Conservation (phyloP, 345 rosid genomes). For the Eucalyptus victrix region DNA sequence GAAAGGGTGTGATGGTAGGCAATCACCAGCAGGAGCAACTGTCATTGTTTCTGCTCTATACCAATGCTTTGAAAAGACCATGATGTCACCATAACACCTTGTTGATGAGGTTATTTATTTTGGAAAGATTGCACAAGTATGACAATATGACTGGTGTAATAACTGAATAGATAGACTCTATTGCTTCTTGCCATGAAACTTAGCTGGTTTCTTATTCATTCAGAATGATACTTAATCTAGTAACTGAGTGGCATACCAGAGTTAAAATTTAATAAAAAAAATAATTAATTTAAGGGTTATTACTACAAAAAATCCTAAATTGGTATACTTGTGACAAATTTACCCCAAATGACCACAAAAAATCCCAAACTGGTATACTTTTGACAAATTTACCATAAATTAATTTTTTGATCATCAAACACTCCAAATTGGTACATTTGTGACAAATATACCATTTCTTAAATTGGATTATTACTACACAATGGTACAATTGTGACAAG, state of each 20-base stretch:
- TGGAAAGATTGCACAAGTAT: not conserved
- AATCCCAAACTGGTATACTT: accelerated
- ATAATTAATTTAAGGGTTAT: constrained; percentile 9
- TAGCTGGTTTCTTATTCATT: not conserved
- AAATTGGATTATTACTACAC: too few species aligned
- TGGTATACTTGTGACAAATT: too few species aligned
- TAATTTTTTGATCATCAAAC: too few species aligned
- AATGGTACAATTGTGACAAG: too few species aligned
- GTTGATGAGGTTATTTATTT: not conserved
- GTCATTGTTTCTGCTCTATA: not conserved
- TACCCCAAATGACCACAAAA: too few species aligned
- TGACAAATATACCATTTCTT: too few species aligned
- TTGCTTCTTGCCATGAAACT: not conserved
- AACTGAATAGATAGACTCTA: not conserved
- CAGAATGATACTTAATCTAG: not conserved
- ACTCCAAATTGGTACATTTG: too few species aligned
- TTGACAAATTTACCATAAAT: too few species aligned
- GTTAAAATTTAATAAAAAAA: constrained; percentile 14
- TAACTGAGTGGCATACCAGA: not conserved
- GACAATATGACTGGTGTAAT: not conserved
- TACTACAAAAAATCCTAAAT: too few species aligned
- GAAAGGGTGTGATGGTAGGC: not conserved
- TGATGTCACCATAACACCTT: not conserved
- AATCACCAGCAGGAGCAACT: not conserved
- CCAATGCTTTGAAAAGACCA: not conserved